Evolutionary conservation across 176 grass and related monocot genomes (phyloP), one percentile per base, ranked within the genome.

Genomic region (Avena eriantha): DNA sequence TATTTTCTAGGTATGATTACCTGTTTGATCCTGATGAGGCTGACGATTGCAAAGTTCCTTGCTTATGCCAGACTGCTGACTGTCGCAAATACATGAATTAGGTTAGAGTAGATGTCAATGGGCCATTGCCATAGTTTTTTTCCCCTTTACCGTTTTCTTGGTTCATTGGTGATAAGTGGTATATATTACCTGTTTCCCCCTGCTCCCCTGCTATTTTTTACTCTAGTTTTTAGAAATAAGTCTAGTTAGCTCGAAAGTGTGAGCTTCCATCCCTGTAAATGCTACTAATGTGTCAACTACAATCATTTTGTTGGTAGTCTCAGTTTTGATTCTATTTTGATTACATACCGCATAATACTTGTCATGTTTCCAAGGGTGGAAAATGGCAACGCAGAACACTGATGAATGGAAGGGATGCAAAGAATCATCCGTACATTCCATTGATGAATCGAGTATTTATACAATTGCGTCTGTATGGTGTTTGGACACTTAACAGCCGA

Each of bases 31-130:
- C 97, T 80, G 97, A 98, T 69, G 97, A 98, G 90, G 92, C 93
- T 57, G 97, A 98, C 24, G 97, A 96, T 58, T 90, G 86, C 80
- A 98, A 95, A 90, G 96, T 98, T 43, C 96, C 96, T 39, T 98
- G 96, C 85, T 87, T 94, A 74, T 98, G 94, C 79, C 88, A 94
- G 85, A 91, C 97, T 78, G 72, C 92, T 73, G 89, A 91, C 88
- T 96, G 97, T 80, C 92, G 97, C 13, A 98, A 98, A 92, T 98
- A 91, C 83, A 94, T 98, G 97, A 98, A 98, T 85, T 98, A 94
- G 79, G 43, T 91, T 76, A 73, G 76, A 83, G 74, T 89, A 89
- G 70, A 93, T 79, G 70, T 59, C 74, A 75, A 61, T 76, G 61
- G 69, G 39, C 35, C 63, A 35, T 57, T 95, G 75, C 77, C 82